A percentile compares a stretch with the other conserved stretches of the same genome.
phyloP scores from a whole-genome alignment of 257 asterid species.

The Plantago elongata region DNA sequence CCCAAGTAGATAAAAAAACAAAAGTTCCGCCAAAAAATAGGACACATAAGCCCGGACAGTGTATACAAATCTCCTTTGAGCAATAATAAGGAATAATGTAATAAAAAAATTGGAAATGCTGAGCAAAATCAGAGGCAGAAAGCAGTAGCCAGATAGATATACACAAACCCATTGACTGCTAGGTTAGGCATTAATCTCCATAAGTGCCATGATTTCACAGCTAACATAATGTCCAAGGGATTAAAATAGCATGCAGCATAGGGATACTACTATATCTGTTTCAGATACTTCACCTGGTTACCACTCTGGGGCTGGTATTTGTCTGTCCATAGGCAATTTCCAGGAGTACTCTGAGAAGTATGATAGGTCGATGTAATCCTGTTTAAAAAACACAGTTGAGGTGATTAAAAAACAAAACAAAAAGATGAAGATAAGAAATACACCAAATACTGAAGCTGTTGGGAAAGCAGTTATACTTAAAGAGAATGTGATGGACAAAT shows the following conservation, averaged over 20 bases:
- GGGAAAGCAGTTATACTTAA: background rate
- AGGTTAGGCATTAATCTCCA: slow-evolving; percentile 6
- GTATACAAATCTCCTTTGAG: background rate
- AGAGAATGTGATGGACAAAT: background rate
- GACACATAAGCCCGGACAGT: too few relatives aligned
- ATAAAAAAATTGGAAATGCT: slow-evolving; percentile 1
- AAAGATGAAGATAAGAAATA: background rate
- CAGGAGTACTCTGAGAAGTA: slow-evolving; percentile 36
- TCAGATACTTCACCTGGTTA: slow-evolving; percentile 51
- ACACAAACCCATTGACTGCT: slow-evolving; percentile 2
- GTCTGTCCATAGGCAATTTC: slow-evolving; percentile 83
- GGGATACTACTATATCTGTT: too few relatives aligned
- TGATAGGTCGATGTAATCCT: slow-evolving; percentile 52
- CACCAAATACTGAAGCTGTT: background rate
- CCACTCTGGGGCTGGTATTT: slow-evolving; percentile 80
- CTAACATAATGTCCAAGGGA: background rate
- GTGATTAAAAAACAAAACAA: background rate
- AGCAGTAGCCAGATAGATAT: background rate
- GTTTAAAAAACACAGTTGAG: slow-evolving; percentile 3
- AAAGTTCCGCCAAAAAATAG: too few relatives aligned
- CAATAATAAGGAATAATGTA: slow-evolving; percentile 3
- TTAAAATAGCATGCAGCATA: background rate
- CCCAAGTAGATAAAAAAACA: too few relatives aligned
- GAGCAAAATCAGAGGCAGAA: background rate
- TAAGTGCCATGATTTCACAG: background rate